These are phyloP conservation scores for Clavariopsis aquatica DNA, from an alignment of 495 filamentous ascomycete genomes.

Conservation along the genomic window DNA sequence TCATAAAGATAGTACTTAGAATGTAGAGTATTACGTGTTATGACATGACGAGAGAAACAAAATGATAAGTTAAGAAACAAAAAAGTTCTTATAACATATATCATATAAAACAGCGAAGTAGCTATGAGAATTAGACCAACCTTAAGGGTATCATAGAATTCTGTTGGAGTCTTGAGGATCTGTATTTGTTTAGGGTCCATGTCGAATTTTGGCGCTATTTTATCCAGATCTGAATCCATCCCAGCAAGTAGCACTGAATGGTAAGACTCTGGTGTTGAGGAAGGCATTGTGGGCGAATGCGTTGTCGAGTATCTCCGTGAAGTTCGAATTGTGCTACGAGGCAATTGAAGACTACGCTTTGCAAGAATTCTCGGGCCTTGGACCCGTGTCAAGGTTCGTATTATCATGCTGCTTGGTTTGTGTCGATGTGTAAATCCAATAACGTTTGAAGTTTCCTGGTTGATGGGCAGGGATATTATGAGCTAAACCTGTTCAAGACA, in stretches of 20 bases:
- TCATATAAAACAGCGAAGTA: too few species aligned
- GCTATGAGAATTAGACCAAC: constrained; percentile 53
- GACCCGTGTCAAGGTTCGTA: constrained; percentile 33
- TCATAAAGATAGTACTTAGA: too few species aligned
- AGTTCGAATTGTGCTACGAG: constrained; percentile 5
- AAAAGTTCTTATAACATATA: too few species aligned
- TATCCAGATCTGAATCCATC: constrained; percentile 81
- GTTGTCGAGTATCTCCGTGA: constrained; percentile 38
- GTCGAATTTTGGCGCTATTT: constrained; percentile 84
- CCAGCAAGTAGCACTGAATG: constrained; percentile 60
- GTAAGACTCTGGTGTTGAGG: constrained; percentile 38
- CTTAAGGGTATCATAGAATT: constrained; percentile 90
- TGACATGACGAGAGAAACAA: not conserved
- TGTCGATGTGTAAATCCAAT: constrained; percentile 8
- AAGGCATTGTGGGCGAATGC: constrained; percentile 25
- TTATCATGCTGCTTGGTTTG: constrained; percentile 37
- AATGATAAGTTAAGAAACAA: too few species aligned
- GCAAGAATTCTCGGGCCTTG: constrained; percentile 8
- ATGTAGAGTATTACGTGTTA: not conserved
- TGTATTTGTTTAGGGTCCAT: constrained; percentile 76
- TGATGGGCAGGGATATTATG: not conserved
- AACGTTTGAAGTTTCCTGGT: constrained; percentile 9
- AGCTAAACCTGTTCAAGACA: constrained; percentile 5
- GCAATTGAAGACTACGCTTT: not conserved
- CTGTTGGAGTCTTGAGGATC: constrained; percentile 73